Percentiles rank a stretch among this genome's conserved stretches.
Conservation (phyloP, 495 filamentous ascomycete genomes). For the Podospora appendiculata region DNA sequence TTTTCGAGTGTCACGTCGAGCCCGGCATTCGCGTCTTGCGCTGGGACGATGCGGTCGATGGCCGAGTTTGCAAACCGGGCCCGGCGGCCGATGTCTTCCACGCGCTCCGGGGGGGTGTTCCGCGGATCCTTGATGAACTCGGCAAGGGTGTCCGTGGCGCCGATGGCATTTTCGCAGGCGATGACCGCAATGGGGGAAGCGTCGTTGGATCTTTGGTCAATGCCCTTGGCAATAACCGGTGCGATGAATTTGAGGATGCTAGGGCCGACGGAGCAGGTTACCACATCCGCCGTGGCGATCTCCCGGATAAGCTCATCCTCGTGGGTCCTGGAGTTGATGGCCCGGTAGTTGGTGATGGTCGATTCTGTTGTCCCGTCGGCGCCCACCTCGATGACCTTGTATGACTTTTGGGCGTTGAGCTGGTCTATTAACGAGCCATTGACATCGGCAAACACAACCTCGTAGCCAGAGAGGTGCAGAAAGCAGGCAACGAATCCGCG, state of each 20-base stretch:
- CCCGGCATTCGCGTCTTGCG: constrained; percentile 67
- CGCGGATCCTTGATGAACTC: constrained; percentile 67
- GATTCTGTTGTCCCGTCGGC: constrained; percentile 72
- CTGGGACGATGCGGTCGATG: constrained; percentile 94
- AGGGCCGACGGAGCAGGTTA: constrained; percentile 95
- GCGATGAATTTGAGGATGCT: constrained; percentile 95
- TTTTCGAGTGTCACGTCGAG: constrained; percentile 92
- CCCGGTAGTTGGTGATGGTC: constrained; percentile 85
- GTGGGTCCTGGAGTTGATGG: constrained; percentile 86
- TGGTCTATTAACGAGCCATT: constrained; percentile 68
- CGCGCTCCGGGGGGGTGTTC: constrained; percentile 52
- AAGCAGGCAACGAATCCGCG: constrained; percentile 54
- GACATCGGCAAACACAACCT: constrained; percentile 94
- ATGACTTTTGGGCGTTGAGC: constrained; percentile 65
- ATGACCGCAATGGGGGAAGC: constrained; percentile 77
- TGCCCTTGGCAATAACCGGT: constrained; percentile 83
- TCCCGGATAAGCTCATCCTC: constrained; percentile 73
- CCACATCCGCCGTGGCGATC: constrained; percentile 77
- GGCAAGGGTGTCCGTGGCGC: constrained; percentile 77
- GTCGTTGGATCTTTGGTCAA: constrained; percentile 61
- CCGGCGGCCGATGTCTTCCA: constrained; percentile 53
- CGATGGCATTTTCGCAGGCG: constrained; percentile 95
- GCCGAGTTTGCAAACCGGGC: constrained; percentile 91
- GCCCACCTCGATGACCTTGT: constrained; percentile 90
- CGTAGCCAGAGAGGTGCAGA: constrained; percentile 78